Evolutionary conservation across 2,329 filamentous ascomycete genomes (phyloP), one percentile per base, ranked within the genome.

Genomic region (Neofusicoccum umdonicola): DNA sequence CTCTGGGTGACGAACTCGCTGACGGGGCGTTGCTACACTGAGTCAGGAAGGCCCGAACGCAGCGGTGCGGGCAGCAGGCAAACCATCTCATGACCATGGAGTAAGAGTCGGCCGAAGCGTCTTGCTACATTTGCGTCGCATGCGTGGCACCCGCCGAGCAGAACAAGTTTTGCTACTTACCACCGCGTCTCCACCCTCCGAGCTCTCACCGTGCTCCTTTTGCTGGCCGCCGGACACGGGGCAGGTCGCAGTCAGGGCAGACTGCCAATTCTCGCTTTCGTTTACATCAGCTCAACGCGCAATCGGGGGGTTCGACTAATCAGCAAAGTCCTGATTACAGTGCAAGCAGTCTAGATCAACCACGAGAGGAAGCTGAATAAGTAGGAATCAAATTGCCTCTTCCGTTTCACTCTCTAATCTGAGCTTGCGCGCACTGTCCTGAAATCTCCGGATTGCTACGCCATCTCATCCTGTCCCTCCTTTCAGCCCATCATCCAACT

Each of bases 41-140:
- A 60, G 41, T 60, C 56, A 47, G 42, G 42, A 60, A 47, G 56
- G 56, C 56, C 56, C 56, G 56, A 60, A 37, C 54, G 9, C 4
- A 47, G 22, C 22, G 22, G 22, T 22, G 22, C 22, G 22, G 22
- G 22, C 22, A 22, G n/a, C 41, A 37, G 41, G 56, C 56, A 60
- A 60, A 37, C 56, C 27, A 47, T 45, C 56, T 47, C 42, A 35
- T 34, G 41, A 45, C 27, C 31, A 4, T 7, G n/a, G 15, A 6
- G 37, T 12, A 8, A 44, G 13, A 57, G 41, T 56, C 52, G 52
- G 52, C 52, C 52, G 52, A 56, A 34, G 15, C 54, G 1, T 58
- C 39, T 35, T 41, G 17, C 39, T 12, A 34, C 17, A 27, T 27
- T 11, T 27, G 22, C n/a, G 19, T 15, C 5, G 41, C 41, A 37